These are phyloP conservation scores for Erysimum cheiri DNA, from an alignment of 441 rosid species.

Conservation along the genomic window DNA sequence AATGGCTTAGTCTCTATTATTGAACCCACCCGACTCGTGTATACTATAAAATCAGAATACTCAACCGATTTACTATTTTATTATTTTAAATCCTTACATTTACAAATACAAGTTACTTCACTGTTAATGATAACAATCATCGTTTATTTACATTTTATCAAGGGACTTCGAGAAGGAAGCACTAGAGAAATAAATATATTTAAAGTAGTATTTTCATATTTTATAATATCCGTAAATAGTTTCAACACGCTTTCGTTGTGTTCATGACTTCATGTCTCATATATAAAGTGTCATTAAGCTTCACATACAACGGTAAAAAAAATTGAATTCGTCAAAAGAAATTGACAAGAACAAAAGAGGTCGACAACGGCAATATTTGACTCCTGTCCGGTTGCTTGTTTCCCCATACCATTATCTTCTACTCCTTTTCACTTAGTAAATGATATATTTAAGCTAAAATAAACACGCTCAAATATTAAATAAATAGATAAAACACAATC, in stretches of 20 bases:
- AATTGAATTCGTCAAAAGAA: conserved; percentile 30
- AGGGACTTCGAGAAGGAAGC: conserved; percentile 3
- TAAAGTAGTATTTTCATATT: neutral
- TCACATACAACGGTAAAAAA: conserved; percentile 29
- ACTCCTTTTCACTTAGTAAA: neutral
- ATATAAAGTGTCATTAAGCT: neutral
- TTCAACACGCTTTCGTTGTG: conserved; percentile 6
- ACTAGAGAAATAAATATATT: neutral
- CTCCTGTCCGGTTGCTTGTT: conserved; percentile 26
- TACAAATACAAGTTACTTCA: neutral
- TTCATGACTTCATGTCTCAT: conserved; percentile 28
- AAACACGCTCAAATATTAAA: neutral
- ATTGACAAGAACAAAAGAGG: conserved; percentile 21
- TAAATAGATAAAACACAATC: neutral
- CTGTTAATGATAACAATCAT: neutral
- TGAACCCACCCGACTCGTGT: conserved; percentile 25
- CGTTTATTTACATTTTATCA: neutral
- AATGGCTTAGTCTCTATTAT: conserved; percentile 32
- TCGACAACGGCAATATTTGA: conserved; percentile 44
- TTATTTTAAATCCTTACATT: neutral
- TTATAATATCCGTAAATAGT: neutral
- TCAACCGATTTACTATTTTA: neutral
- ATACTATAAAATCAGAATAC: neutral
- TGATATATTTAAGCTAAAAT: neutral
- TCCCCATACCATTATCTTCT: conserved; percentile 37